Base-by-base conservation (phyloP, 208 protist genomes). In the Crithidia acanthocephali region DNA sequence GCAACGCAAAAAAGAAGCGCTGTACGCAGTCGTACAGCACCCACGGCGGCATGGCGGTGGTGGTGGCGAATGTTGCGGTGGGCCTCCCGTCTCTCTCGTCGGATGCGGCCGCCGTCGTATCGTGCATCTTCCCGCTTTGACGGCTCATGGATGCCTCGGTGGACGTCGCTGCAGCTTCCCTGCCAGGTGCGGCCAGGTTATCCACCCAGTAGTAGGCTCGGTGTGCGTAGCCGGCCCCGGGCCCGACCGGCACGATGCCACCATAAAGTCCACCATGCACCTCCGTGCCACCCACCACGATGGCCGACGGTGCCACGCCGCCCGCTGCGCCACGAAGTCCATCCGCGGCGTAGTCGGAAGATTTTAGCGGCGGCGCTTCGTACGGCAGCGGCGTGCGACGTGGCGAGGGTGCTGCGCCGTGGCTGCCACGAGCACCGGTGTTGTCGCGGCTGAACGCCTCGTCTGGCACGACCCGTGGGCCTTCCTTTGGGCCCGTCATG, bases 41-140 rank as follows among this genome's bases (percentile, higher is more conserved):
- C 89, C 89, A 94, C 68, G 89, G 89, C 28, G 89, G 86, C 40
- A 90, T 80, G 32, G 69, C 66, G 28, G 68, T 66, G 20, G 37
- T 15, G 0, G 16, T 9, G 28, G 8, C 35, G 11, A 37, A 15
- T 20, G 57, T 23, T 13, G 35, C 5, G 35, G 35, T 11, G 35
- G 35, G n/a, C n/a, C n/a, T n/a, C n/a, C n/a, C n/a, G n/a, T n/a
- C n/a, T n/a, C n/a, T n/a, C n/a, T n/a, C n/a, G n/a, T n/a, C n/a
- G n/a, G n/a, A n/a, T n/a, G n/a, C n/a, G n/a, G n/a, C n/a, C n/a
- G n/a, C n/a, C n/a, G n/a, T n/a, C n/a, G n/a, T n/a, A n/a, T n/a
- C n/a, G n/a, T n/a, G n/a, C n/a, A n/a, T 48, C 11, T 11, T 40
- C 35, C 35, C 5, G 35, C 35, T 40, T 5, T 40, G 35, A 40